Base-by-base conservation (phyloP, 768 basidiomycete species). In the Hypholoma fasciculare region DNA sequence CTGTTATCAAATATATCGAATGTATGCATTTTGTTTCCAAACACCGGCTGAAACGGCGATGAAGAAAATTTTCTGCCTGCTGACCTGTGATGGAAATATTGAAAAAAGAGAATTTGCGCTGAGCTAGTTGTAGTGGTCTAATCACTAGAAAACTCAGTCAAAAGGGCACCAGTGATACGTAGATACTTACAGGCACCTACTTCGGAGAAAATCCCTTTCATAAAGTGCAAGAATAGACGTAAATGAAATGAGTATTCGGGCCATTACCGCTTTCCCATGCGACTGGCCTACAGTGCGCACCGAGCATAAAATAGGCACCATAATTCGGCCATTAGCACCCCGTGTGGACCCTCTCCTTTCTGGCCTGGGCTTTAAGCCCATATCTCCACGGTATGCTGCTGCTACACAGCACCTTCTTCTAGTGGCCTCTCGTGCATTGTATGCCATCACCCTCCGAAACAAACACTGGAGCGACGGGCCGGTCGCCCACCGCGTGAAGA, bases 321-420 rank as follows among this genome's bases (percentile, higher is more conserved):
- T 46, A 19, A 4, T 19, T 11, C 19, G 19, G 44, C 44, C 44
- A 19, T n/a, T 49, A 49, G 48, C 48, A 49, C 2, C 48, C 16
- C 48, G 16, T 7, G 12, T 11, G 3, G 16, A 14, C 48, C 12
- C 16, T 27, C 8, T 27, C 8, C 27, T 12, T 49, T 49, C 48
- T 49, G 19, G n/a, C 48, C 48, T 23, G 16, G 36, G 2, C 34
- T 46, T 58, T 23, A 5, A 14, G 49, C 8, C 5, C 46, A 6
- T 47, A 38, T 44, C 57, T 58, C 40, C 50, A 37, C 36, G 46
- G 50, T 52, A 11, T 52, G 30, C 39, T 17, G 50, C 12, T 52
- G n/a, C 50, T 36, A 37, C 37, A 34, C 30, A 16, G 27, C n/a
- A 38, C n/a, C 37, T 37, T 37, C 36, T 26, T 3, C 27, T 1